These are phyloP conservation scores for Globisporangium apiculatum DNA, from an alignment of 352 stramenopile species.

Conservation along the genomic window DNA sequence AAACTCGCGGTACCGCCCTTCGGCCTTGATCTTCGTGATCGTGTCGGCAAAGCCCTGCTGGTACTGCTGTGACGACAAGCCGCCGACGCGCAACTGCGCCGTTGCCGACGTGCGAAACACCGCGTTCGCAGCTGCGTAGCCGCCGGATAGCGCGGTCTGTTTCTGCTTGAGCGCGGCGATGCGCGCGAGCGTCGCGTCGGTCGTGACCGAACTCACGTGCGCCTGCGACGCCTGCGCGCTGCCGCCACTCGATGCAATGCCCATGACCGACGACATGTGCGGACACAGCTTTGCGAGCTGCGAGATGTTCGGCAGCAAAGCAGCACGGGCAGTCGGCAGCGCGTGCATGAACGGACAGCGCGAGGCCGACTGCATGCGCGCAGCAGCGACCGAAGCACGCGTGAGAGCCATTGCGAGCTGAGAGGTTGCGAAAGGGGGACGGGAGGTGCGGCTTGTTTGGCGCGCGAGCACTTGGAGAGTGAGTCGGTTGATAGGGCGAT, in stretches of 20 bases:
- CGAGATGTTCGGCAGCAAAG: conserved; percentile 79
- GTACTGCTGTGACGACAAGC: conserved; percentile 54
- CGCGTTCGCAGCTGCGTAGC: conserved; percentile 37
- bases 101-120: conserved; percentile 51
- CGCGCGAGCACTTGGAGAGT: conserved; percentile 31
- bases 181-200: conserved; percentile 61
- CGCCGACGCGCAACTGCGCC: conserved; percentile 51
- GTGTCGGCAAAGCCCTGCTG: conserved; percentile 64
- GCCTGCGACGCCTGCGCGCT: conserved; percentile 37
- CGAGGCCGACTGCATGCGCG: conserved; percentile 62
- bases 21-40: conserved; percentile 77
- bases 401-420: conserved; percentile 49
- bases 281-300: conserved; percentile 81
- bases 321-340: conserved; percentile 59
- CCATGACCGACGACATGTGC: conserved; percentile 83
- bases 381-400: conserved; percentile 55
- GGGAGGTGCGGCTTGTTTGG: neutral
- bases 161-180: conserved; percentile 66
- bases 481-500: conserved; percentile 2
- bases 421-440: conserved; percentile 2
- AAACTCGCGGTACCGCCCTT: conserved; percentile 86
- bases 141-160: conserved; percentile 27
- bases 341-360: conserved; percentile 84
- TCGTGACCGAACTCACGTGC: conserved; percentile 42
- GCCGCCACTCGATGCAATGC: conserved; percentile 34